Conservation (phyloP, 2,329 filamentous ascomycete genomes). For the Neoascochyta sp. region DNA sequence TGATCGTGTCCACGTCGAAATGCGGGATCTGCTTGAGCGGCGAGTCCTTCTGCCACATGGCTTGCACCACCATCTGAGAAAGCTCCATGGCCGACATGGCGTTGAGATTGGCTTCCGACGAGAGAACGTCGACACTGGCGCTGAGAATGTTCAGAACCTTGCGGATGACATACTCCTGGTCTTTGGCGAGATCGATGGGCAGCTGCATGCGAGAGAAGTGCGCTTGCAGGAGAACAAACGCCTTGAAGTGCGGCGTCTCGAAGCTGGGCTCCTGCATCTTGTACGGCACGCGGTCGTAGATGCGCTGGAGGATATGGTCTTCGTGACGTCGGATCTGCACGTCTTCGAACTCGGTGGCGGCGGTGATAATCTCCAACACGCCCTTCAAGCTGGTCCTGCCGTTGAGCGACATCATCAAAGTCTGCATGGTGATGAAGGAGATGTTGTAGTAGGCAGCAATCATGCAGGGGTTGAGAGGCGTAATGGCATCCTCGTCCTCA, state of each 20-base stretch:
- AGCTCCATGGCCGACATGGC: constrained; percentile 99
- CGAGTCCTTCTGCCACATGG: constrained; percentile 97
- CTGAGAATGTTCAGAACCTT: constrained; percentile 85
- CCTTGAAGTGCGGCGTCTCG: constrained; percentile 97
- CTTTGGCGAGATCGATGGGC: constrained; percentile 90
- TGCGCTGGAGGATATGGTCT: constrained; percentile 78
- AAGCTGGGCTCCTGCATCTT: constrained; percentile 86
- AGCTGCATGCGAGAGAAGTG: constrained; percentile 98
- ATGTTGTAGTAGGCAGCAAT: constrained; percentile 99
- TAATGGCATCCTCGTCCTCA: constrained; percentile 78
- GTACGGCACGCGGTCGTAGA: constrained; percentile 91
- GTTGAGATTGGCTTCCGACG: constrained; percentile 92
- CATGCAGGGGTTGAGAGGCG: constrained; percentile 92
- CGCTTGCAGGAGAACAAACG: constrained; percentile 92
- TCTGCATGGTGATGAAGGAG: constrained; percentile 99
- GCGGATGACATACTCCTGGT: constrained; percentile 82
- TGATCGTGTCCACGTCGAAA: constrained; percentile 78
- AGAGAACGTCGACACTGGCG: constrained; percentile 90
- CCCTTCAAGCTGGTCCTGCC: constrained; percentile 92
- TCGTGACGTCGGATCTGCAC: constrained; percentile 94
- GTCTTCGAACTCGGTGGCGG: constrained; percentile 91
- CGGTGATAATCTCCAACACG: constrained; percentile 93
- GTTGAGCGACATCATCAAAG: constrained; percentile 86
- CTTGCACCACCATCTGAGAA: constrained; percentile 98
- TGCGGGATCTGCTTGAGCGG: constrained; percentile 97